Base-by-base conservation (phyloP, 345 rosid genomes). In the Eutrema heterophyllum region DNA sequence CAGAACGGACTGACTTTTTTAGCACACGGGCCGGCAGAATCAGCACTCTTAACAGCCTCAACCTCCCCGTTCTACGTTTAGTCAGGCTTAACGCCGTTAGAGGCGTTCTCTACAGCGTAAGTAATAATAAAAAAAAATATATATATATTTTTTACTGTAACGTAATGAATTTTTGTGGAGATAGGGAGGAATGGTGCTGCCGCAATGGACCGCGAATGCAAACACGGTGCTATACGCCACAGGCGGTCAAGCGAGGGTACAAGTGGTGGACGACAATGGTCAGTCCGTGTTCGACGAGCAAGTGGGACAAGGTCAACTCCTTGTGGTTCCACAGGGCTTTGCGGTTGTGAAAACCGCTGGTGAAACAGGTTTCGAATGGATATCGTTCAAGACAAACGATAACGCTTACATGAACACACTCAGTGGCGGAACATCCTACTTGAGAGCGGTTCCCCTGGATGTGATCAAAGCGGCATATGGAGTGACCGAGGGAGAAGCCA, bases 151-250 rank as follows among this genome's bases (percentile, higher is more conserved):
- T n/a, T n/a, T n/a, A n/a, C n/a, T n/a, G n/a, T n/a, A n/a, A 12
- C 35, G 13, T 68, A 53, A 69, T 59, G 15, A 4, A 4, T 33
- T 26, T 16, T 44, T 21, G 51, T 63, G 72, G 78, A 59, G 16
- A 76, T 84, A 88, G 97, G 83, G 83, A 45, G 88, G 87, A 21
- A 53, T 87, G 35, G 43, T 82, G 83, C 58, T 83, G 35, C 97
- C 97, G 2, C 90, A 88, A 59, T 94, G 86, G 88, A 79, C 84
- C 65, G 16, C 71, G 64, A 87, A 88, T 63, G 89, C 95, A 4
- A 82, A 91, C 80, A 80, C 81, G 68, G 60, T 94, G n/a, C 21
- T 87, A 11, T 91, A 89, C 73, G 86, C 36, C 11, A 77, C 90
- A 41, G 78, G 81, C 0, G 97, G 96, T 0, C 64, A 75, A 4